Conservation (phyloP, 2,329 filamentous ascomycete species). For the Dothidotthia symphoricarpi region DNA sequence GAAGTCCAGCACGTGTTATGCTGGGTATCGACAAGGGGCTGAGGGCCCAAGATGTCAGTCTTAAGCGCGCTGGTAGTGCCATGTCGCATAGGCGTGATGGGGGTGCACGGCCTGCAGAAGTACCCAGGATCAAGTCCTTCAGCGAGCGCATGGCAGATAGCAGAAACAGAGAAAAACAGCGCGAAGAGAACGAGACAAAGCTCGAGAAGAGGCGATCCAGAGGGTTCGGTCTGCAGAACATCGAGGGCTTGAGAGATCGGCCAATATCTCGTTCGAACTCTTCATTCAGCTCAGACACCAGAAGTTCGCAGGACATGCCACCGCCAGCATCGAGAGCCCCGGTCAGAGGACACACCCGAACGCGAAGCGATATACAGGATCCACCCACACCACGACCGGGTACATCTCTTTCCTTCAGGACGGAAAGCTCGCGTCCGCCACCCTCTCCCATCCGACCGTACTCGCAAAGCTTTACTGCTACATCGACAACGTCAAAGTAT, state of each 20-base stretch:
- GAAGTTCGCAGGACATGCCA: constrained; percentile 19
- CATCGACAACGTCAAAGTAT: constrained; percentile 26
- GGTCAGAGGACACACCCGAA: constrained; percentile 18
- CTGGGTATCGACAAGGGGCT: constrained; percentile 89
- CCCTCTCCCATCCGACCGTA: too few species aligned
- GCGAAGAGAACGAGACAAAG: constrained; percentile 46
- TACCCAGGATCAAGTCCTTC: constrained; percentile 60
- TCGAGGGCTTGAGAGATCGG: constrained; percentile 26
- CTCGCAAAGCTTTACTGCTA: too few species aligned
- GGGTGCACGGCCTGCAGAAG: constrained; percentile 13
- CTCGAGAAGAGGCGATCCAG: constrained; percentile 45
- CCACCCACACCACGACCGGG: constrained; percentile 19
- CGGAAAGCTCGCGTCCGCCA: constrained; percentile 17
- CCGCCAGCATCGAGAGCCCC: constrained; percentile 12
- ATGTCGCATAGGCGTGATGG: constrained; percentile 1
- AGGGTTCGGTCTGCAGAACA: constrained; percentile 40
- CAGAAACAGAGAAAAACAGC: constrained; percentile 46
- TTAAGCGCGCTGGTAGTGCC: constrained; percentile 58
- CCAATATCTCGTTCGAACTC: constrained; percentile 29
- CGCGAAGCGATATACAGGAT: constrained; percentile 15
- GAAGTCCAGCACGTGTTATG: constrained; percentile 75
- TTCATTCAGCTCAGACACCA: constrained; percentile 25
- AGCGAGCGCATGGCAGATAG: constrained; percentile 81
- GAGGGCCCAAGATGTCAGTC: constrained; percentile 75
- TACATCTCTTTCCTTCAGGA: constrained; percentile 23